Percentiles rank a stretch among this genome's conserved stretches.
phyloP scores from a whole-genome alignment of 345 rosid genomes.

The Hibiscus trionum region DNA sequence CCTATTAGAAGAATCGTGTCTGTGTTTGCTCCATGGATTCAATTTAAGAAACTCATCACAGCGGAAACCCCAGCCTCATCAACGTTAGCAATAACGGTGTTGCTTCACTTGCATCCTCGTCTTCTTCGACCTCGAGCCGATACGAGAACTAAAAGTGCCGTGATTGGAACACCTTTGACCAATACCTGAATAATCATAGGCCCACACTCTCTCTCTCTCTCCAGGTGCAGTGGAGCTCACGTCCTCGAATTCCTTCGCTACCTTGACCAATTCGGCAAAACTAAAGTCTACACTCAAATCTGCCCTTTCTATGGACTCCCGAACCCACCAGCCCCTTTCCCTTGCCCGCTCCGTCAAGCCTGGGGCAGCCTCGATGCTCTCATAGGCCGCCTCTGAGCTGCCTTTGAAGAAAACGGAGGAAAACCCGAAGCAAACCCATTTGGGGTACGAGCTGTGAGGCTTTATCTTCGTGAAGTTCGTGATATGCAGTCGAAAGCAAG shows the following conservation, averaged over 20 bases:
- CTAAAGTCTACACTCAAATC: conserved; percentile 51
- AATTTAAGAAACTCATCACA: conserved; percentile 15
- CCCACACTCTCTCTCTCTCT: conserved; percentile 50
- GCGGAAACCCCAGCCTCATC: conserved; percentile 6
- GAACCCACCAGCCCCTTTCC: conserved; percentile 61
- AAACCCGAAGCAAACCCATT: conserved; percentile 62
- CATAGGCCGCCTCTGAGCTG: conserved; percentile 64
- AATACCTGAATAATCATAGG: conserved; percentile 51
- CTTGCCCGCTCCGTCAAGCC: conserved; percentile 65
- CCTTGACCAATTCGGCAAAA: conserved; percentile 64
- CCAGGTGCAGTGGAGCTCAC: conserved; percentile 60
- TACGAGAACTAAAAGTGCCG: conserved; percentile 67
- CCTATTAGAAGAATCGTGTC: background rate
- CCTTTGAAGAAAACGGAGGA: conserved; percentile 62
- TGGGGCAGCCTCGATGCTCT: conserved; percentile 79
- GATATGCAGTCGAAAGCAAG: conserved; percentile 64
- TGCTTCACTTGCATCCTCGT: background rate
- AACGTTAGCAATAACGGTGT: background rate
- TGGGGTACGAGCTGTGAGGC: conserved; percentile 61
- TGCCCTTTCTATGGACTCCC: conserved; percentile 68
- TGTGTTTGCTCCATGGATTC: conserved; percentile 15
- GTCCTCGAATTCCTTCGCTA: conserved; percentile 72
- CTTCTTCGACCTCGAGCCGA: conserved; percentile 31
- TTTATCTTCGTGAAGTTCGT: conserved; percentile 55
- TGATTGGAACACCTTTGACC: conserved; percentile 77